Base-by-base conservation (phyloP, 345 rosid species). In the Pseudoturritis turrita region DNA sequence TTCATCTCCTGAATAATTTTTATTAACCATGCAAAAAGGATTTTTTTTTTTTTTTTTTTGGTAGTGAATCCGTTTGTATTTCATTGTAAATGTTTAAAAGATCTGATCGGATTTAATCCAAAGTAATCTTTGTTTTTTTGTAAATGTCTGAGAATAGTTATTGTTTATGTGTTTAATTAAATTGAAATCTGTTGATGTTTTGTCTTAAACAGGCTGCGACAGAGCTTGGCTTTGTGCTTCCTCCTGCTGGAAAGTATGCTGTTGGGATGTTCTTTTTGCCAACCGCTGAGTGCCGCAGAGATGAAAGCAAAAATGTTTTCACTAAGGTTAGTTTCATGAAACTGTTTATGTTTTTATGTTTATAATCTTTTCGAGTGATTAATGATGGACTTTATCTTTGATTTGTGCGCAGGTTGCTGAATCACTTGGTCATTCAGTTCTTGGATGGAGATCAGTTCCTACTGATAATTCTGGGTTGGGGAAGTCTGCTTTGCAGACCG, bases 251-350 rank as follows among this genome's bases (percentile, higher is more conserved):
- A 17, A 70, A 84, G 15, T 96, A 92, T 77, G 99, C 98, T 23
- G 94, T 96, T 71, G 99, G 99, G 22, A 96, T 96, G 99, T 71
- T 96, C 77, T 96, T 90, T 81, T 74, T 96, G 80, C 99, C 99
- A 50, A 87, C 93, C 0, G 83, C 84, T 2, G 88, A 85, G 43
- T 74, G 68, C 59, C 83, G 99, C 35, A 86, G 89, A 81, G 83
- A 77, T 40, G 94, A 96, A 65, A 85, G 99, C 86, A 96, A 86
- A 72, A 82, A 74, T 53, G 96, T 90, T 14, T 96, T 96, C 79
- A 81, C 92, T 2, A 88, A 88, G 98, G 99, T 96, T 14, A 0
- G 63, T 60, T 45, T 10, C 2, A 5, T 6, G 10, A 28, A 33
- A 33, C 9, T 33, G 37, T 10, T 14, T 19, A 7, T 33, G 10